Evolutionary conservation across 2,329 filamentous ascomycete species (phyloP), one percentile per base, ranked within the genome.

Genomic region (Rugonectria rugulosa): DNA sequence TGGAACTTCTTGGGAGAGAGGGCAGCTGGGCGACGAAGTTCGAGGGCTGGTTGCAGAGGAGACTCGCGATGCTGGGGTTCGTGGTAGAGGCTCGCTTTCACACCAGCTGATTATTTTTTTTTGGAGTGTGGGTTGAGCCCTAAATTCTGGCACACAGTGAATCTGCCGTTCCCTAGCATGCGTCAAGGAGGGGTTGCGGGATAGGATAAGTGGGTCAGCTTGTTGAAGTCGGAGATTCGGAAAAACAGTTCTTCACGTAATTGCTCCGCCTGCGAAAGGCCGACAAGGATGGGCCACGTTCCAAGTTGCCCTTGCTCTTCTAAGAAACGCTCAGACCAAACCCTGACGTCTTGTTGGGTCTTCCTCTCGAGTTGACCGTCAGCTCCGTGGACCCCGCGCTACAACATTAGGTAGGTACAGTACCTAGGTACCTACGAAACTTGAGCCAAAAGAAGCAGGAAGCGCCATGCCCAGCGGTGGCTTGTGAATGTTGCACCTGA

Each of bases 91-190:
- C 61, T 58, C 59, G 31, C 63, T 63, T 64, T 61, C 64, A 59
- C 57, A 62, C 47, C 27, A 37, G 56, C 57, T 41, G 58, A 56
- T 43, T 49, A 23, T 50, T 51, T 46, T 57, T 60, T 70, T 70
- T 70, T 70, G 62, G 62, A 65, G 58, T 70, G 68, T 70, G 68
- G 68, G 68, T 71, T 71, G 68, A 70, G 68, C 68, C 68, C 68
- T 71, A 71, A 70, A 64, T 46, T 55, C 55, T 57, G 53, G 57
- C 54, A 49, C 50, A 49, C 46, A 46, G 43, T 49, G 36, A 50
- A 56, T 57, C 54, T 48, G 42, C 57, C 47, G 36, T 38, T 23
- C n/a, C 41, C 20, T 9, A 31, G 27, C 24, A 14, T 15, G 12
- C 20, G 23, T 6, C 17, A 10, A 6, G 15, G 5, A 31, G 41